phyloP scores from a whole-genome alignment of 805 yeast genomes.

The Yarrowia sp. region DNA sequence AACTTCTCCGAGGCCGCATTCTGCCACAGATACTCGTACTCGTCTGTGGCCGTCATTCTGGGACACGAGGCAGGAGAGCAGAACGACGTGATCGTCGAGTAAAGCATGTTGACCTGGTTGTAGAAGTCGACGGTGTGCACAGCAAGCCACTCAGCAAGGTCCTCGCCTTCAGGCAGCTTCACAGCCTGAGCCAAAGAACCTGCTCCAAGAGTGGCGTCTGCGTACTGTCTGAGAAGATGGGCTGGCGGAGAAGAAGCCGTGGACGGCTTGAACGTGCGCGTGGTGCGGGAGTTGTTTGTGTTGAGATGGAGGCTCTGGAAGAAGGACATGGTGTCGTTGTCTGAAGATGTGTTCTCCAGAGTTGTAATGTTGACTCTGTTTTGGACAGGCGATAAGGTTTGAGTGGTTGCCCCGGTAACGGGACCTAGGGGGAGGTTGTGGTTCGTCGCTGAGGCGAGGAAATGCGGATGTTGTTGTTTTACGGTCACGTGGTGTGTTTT shows the following conservation, averaged over 20 bases:
- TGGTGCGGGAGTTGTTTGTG: slow-evolving; percentile 35
- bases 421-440: no score
- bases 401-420: slow-evolving; percentile 5
- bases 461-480: no score
- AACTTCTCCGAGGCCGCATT: slow-evolving; percentile 51
- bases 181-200: slow-evolving; percentile 91
- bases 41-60: slow-evolving; percentile 95
- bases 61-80: slow-evolving; percentile 96
- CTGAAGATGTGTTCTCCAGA: background rate
- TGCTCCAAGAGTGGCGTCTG: slow-evolving; percentile 92
- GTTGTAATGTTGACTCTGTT: background rate
- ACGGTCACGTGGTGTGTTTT: no score
- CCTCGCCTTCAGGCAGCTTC: slow-evolving; percentile 89
- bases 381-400: slow-evolving; percentile 1
- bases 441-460: no score
- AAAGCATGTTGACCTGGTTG: slow-evolving; percentile 93
- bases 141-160: slow-evolving; percentile 90
- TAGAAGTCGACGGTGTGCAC: slow-evolving; percentile 97
- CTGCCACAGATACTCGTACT: slow-evolving; percentile 96
- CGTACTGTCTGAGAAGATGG: slow-evolving; percentile 67
- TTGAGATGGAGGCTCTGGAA: slow-evolving; percentile 26
- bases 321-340: slow-evolving; percentile 16
- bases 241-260: slow-evolving; percentile 38
- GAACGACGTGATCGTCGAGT: slow-evolving; percentile 92
- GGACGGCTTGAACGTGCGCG: slow-evolving; percentile 41